A percentile compares a stretch with the other conserved stretches of the same genome.
Evolutionary conservation across 176 grass and related monocot species (phyloP).

Genomic region (Luzula sylvatica): DNA sequence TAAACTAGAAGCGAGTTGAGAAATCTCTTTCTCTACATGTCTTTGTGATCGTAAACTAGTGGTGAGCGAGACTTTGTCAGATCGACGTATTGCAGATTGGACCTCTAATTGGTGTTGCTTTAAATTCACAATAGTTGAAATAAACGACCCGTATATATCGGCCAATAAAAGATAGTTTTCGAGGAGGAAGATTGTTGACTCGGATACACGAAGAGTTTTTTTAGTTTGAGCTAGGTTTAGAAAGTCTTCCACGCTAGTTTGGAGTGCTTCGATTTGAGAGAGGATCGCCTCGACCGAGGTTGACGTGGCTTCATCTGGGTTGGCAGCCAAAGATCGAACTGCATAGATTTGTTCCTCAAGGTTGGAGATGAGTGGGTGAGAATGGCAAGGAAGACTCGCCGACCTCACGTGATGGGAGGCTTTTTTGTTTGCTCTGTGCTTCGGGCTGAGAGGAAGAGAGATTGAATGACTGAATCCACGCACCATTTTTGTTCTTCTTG

Average conservation of each 20-base stretch:
- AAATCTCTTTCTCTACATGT: too few relatives aligned
- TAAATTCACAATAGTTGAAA: conserved; percentile 29
- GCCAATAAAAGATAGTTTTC: conserved; percentile 57
- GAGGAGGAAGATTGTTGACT: conserved; percentile 32
- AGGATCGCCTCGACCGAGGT: conserved; percentile 13
- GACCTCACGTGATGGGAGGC: conserved; percentile 33
- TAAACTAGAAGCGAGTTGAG: neutral
- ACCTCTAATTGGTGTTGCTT: conserved; percentile 36
- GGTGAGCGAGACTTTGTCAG: conserved; percentile 21
- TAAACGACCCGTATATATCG: conserved; percentile 49
- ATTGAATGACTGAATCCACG: conserved; percentile 32
- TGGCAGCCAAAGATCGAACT: conserved; percentile 11
- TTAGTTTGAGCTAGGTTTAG: conserved; percentile 36
- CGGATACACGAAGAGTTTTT: conserved; percentile 14
- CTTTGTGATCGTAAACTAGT: conserved; percentile 35
- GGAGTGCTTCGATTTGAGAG: conserved; percentile 35
- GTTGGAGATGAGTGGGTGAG: conserved; percentile 35
- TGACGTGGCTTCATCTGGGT: conserved; percentile 1
- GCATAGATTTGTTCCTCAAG: conserved; percentile 19
- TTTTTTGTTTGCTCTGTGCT: neutral
- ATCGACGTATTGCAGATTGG: conserved; percentile 36
- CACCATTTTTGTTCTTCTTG: conserved; percentile 3
- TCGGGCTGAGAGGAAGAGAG: conserved; percentile 24
- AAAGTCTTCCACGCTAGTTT: conserved; percentile 40
- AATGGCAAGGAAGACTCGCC: conserved; percentile 31